Base-by-base conservation (phyloP, 2,329 filamentous ascomycete species). In the Cladosporium sp. region DNA sequence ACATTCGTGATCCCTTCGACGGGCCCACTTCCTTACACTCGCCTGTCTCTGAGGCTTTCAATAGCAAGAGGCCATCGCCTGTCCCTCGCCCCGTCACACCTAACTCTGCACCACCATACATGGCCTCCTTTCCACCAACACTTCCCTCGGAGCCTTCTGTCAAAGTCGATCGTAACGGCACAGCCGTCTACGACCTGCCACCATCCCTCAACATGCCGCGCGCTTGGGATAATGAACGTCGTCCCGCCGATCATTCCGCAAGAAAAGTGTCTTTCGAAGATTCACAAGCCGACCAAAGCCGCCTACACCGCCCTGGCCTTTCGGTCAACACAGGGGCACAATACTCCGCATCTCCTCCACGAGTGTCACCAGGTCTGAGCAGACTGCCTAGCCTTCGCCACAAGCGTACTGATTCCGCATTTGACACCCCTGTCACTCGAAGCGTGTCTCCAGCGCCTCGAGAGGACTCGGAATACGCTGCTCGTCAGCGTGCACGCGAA, bases 51-150 rank as follows among this genome's bases (percentile, higher is more conserved):
- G 42, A 45, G 2, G 62, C n/a, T 47, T 64, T 35, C 65, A 64
- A 4, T 62, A 70, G 57, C 65, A 70, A 57, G 66, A 64, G 58
- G 66, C 65, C 5, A 51, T 51, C 55, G 20, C 48, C 55, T 34
- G n/a, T 44, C 22, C 44, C 36, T 24, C 55, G 55, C 10, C 24
- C 37, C 7, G n/a, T 20, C 15, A 57, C 55, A 19, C 55, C 55
- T 15, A 50, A 17, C 17, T 55, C 52, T 19, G 52, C 52, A 28
- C 52, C 52, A 13, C 40, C 52, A 10, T 28, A 8, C 15, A 55
- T 55, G 40, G 22, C 42, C 6, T 55, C 32, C 10, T 55, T 55
- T 32, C 40, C 52, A 19, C 52, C 28, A 1, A 25, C n/a, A 5
- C 19, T 35, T n/a, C 34, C 19, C 13, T 50, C 47, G 9, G 52